Conservation (phyloP, 805 yeast genomes). For the Teunomyces lycoperdinae region DNA sequence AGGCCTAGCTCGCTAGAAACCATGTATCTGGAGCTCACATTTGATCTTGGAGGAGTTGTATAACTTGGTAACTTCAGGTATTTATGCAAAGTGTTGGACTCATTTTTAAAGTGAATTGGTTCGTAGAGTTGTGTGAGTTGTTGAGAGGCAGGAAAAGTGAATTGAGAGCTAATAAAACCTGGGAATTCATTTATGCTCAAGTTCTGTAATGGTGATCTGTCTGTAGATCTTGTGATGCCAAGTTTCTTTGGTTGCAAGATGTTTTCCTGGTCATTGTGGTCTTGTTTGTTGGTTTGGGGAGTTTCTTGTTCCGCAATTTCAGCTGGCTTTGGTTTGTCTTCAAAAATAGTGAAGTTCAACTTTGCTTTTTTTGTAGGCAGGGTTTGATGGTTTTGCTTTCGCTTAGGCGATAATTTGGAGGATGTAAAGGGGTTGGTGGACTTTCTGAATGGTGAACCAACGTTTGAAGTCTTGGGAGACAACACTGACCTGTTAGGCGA, state of each 20-base stretch:
- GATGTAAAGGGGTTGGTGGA: conserved; percentile 12
- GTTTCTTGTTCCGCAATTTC: not conserved
- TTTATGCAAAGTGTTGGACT: conserved; percentile 28
- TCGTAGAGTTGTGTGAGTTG: conserved; percentile 28
- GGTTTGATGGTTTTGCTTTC: not conserved
- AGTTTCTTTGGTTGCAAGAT: conserved; percentile 29
- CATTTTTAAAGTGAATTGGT: conserved; percentile 29
- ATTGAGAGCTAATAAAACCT: conserved; percentile 20
- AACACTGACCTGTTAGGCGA: conserved; percentile 18
- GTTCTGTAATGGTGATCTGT: conserved; percentile 26
- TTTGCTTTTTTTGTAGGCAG: conserved; percentile 13
- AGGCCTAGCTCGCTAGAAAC: conserved; percentile 6
- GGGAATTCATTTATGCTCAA: conserved; percentile 29
- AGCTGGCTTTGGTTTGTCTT: conserved; percentile 12
- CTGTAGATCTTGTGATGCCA: conserved; percentile 8
- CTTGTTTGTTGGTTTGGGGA: conserved; percentile 15
- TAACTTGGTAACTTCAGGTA: conserved; percentile 27
- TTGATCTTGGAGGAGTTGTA: conserved; percentile 33
- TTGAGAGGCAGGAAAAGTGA: conserved; percentile 2
- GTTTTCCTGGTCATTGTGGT: conserved; percentile 41
- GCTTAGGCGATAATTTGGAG: conserved; percentile 4
- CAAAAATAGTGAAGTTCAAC: conserved; percentile 19
- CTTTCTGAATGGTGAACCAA: conserved; percentile 10
- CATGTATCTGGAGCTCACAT: conserved; percentile 17
- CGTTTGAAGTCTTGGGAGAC: conserved; percentile 23